These are phyloP conservation scores for Canariomyces notabilis DNA, from an alignment of 2,329 filamentous ascomycete genomes.

Conservation along the genomic window DNA sequence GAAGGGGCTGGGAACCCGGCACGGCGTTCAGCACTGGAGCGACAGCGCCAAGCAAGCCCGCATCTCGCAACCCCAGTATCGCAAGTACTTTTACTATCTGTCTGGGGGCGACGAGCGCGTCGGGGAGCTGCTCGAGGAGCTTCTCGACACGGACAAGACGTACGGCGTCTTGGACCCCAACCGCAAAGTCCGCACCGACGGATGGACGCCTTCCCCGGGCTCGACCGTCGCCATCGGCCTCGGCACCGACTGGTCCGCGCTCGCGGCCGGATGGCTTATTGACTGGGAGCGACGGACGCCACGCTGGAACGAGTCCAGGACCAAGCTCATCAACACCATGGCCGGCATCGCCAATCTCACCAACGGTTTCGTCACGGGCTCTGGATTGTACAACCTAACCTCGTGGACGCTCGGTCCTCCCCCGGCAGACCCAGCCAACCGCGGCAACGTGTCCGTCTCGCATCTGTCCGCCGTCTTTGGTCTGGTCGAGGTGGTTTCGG, in stretches of 20 bases:
- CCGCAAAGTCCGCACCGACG: constrained; percentile 53
- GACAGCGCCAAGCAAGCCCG: constrained; percentile 59
- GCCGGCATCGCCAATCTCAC: constrained; percentile 49
- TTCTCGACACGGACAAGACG: constrained; percentile 47
- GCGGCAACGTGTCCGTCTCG: constrained; percentile 46
- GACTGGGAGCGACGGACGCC: constrained; percentile 55
- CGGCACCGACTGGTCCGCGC: constrained; percentile 54
- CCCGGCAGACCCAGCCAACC: constrained; percentile 47
- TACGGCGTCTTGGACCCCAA: constrained; percentile 51
- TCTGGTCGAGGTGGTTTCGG: constrained; percentile 52
- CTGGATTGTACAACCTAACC: constrained; percentile 49
- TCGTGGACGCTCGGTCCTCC: constrained; percentile 49
- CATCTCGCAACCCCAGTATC: constrained; percentile 53
- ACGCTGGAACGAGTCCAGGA: constrained; percentile 46
- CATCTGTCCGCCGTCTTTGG: constrained; percentile 57
- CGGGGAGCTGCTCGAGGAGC: constrained; percentile 49
- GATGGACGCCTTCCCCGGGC: constrained; percentile 40
- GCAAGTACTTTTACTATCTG: constrained; percentile 53
- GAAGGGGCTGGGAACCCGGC: constrained; percentile 56
- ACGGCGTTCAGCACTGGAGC: constrained; percentile 57
- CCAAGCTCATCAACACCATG: constrained; percentile 45
- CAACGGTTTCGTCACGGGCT: constrained; percentile 55
- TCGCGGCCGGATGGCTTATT: constrained; percentile 54
- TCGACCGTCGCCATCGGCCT: constrained; percentile 44
- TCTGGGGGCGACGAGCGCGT: constrained; percentile 54